Conservation (phyloP, 202 grass and related monocot species). For the Hordeum pubiflorum region DNA sequence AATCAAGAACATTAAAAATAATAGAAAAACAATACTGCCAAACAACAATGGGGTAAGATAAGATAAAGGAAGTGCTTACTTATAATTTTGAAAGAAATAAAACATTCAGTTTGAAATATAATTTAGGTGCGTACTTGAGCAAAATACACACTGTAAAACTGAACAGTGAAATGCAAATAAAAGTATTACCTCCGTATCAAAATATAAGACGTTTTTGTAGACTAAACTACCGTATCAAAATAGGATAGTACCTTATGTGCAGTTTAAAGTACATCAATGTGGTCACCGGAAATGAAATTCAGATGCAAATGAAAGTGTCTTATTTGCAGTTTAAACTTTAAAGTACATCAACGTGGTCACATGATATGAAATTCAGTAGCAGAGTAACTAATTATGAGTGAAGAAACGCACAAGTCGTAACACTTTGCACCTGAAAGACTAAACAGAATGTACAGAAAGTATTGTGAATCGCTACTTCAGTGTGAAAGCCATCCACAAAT, state of each 20-base stretch:
- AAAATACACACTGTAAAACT: neutral
- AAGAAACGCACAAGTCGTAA: neutral
- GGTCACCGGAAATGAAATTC: neutral
- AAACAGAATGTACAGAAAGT: neutral
- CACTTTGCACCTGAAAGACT: constrained; percentile 10
- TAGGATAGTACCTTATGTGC: neutral
- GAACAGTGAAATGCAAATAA: neutral
- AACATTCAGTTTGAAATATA: neutral
- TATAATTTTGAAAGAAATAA: neutral
- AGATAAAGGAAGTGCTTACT: neutral
- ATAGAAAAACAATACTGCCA: neutral
- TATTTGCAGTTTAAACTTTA: constrained; percentile 8
- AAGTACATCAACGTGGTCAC: constrained; percentile 10
- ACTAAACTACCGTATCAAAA: no score
- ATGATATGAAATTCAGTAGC: neutral
- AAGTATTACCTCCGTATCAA: neutral
- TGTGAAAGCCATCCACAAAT: constrained; percentile 11
- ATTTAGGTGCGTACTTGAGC: neutral
- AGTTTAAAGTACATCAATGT: constrained; percentile 17
- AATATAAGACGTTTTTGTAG: no score
- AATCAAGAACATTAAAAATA: neutral
- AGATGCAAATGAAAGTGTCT: neutral
- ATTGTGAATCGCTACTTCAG: neutral
- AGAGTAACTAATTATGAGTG: neutral
- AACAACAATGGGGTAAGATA: neutral